Evolutionary conservation across 139 green algal genomes (phyloP).

Genomic region (Zygnema circumcarinatum): DNA sequence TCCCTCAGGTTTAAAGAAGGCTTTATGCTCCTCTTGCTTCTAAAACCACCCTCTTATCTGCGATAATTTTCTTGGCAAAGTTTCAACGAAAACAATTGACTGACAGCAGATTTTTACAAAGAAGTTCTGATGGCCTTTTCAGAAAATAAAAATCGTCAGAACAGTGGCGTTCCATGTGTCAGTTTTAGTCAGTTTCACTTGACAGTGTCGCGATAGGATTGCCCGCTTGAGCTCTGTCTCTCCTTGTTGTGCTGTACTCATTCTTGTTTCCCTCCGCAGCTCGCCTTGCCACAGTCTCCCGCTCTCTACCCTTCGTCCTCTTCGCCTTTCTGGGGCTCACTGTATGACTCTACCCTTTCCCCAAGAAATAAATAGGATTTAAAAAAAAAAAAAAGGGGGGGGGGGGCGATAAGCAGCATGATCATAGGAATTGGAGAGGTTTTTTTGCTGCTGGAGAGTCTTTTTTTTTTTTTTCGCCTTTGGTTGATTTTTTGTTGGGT

Average conservation of each 20-base stretch:
- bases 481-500: background rate
- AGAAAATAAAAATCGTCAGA: too few relatives aligned
- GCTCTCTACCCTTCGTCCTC: constrained; percentile 5
- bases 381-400: constrained; percentile 2
- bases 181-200: too few relatives aligned
- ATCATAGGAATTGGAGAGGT: background rate
- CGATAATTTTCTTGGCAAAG: too few relatives aligned
- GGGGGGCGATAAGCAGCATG: background rate
- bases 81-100: too few relatives aligned
- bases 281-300: background rate
- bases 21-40: background rate
- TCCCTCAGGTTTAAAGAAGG: background rate
- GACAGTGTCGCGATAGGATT: too few relatives aligned
- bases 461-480: background rate
- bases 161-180: too few relatives aligned
- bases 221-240: too few relatives aligned
- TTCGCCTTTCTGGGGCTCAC: constrained; percentile 6
- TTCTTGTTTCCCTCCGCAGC: constrained; percentile 4
- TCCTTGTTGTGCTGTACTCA: background rate
- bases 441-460: background rate
- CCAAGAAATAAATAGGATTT: background rate
- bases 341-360: background rate
- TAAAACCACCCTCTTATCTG: too few relatives aligned
- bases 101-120: too few relatives aligned
- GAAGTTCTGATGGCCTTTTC: too few relatives aligned